Evolutionary conservation across 2,329 filamentous ascomycete species (phyloP).

Genomic region (Chalaropsis ovoidea): DNA sequence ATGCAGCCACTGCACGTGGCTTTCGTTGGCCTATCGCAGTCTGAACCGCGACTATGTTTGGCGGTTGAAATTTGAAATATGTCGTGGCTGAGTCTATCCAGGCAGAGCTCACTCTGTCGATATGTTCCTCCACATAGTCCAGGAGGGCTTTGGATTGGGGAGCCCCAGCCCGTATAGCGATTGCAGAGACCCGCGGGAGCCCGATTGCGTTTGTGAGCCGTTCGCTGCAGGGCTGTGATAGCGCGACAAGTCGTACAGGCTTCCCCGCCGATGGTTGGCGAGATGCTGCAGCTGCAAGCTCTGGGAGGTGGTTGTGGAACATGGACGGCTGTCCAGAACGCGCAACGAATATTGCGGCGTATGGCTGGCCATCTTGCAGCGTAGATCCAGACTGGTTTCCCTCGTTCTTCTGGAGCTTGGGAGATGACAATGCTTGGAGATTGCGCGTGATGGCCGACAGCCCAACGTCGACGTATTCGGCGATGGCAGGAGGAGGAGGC

Average conservation of each 20-base stretch:
- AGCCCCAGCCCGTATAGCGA: conserved; percentile 49
- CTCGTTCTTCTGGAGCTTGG: neutral
- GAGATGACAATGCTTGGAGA: conserved; percentile 40
- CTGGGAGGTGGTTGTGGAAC: conserved; percentile 51
- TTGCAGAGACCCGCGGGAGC: conserved; percentile 53
- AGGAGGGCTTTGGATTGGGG: conserved; percentile 48
- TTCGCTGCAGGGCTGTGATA: conserved; percentile 51
- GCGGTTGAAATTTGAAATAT: conserved; percentile 30
- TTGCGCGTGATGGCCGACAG: conserved; percentile 52
- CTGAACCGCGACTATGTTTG: conserved; percentile 33
- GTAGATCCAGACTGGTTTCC: neutral
- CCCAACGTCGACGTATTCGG: conserved; percentile 52
- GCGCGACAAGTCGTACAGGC: conserved; percentile 49
- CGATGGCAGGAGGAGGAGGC: conserved; percentile 41
- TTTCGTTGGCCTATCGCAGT: conserved; percentile 33
- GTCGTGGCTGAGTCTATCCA: conserved; percentile 39
- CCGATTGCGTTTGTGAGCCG: conserved; percentile 48
- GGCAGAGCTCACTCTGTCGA: conserved; percentile 42
- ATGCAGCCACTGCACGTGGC: neutral
- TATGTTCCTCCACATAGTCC: conserved; percentile 44
- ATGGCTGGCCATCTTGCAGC: conserved; percentile 29
- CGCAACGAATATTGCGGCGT: conserved; percentile 48
- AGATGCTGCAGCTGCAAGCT: conserved; percentile 44
- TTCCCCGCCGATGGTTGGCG: conserved; percentile 33
- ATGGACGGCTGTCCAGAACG: conserved; percentile 47